Percentiles rank a stretch among this genome's conserved stretches.
phyloP scores from a whole-genome alignment of 2,329 filamentous ascomycete species.

The Rhynchosporium graminicola region DNA sequence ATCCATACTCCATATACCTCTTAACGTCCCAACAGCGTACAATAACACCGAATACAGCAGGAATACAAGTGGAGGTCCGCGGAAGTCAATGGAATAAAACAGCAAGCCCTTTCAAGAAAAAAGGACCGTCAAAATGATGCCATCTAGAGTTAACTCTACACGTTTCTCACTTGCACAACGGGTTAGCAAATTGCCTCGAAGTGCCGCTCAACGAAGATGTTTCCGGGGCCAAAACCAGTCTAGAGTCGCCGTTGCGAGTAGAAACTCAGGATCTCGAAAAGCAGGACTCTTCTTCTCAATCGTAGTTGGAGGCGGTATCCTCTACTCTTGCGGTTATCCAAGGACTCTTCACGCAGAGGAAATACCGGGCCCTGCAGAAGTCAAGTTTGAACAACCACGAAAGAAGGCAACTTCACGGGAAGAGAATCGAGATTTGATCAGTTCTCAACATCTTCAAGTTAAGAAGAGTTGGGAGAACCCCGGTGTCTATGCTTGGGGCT shows the following conservation, averaged over 20 bases:
- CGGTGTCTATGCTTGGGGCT: constrained; percentile 92
- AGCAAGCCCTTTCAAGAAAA: background rate
- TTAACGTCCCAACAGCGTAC: background rate
- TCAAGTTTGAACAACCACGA: constrained; percentile 69
- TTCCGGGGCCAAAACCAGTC: constrained; percentile 26
- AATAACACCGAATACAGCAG: background rate
- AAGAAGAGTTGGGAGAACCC: constrained; percentile 80
- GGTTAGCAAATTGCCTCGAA: constrained; percentile 22
- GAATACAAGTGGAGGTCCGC: background rate
- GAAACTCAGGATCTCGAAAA: constrained; percentile 15
- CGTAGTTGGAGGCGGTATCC: constrained; percentile 30
- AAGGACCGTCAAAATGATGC: constrained; percentile 29
- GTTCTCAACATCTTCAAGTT: constrained; percentile 84
- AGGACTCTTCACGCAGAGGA: constrained; percentile 35
- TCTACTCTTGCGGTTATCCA: constrained; percentile 35
- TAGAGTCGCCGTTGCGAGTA: constrained; percentile 26
- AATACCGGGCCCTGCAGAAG: constrained; percentile 46
- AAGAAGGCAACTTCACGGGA: constrained; percentile 62
- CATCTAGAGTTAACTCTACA: constrained; percentile 25
- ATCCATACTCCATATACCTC: constrained; percentile 1
- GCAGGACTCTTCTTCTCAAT: constrained; percentile 31
- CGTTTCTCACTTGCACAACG: constrained; percentile 23
- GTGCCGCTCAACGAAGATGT: constrained; percentile 28
- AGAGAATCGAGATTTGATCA: constrained; percentile 74
- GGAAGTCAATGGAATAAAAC: constrained; percentile 3